Evolutionary conservation across 371 early-diverging fungal species (phyloP).

Genomic region (Rhizopus sp.): DNA sequence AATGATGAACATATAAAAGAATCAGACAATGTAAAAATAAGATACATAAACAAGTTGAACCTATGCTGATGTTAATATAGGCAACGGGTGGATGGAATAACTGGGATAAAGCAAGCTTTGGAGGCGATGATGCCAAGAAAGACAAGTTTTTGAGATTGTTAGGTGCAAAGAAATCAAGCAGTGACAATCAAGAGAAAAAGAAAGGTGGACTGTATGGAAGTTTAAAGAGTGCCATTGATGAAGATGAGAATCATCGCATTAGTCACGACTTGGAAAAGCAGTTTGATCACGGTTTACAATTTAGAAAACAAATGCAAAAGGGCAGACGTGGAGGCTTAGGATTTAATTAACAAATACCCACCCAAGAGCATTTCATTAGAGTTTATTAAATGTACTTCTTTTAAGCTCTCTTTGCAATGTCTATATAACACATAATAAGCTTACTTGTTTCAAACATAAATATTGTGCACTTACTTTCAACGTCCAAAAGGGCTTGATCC

Average conservation of each 20-base stretch:
- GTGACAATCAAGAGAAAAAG: conserved; percentile 16
- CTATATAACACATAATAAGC: conserved; percentile 11
- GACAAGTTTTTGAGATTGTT: conserved; percentile 50
- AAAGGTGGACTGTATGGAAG: conserved; percentile 46
- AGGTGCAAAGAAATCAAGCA: conserved; percentile 41
- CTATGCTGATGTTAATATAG: background rate
- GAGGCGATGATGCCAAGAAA: conserved; percentile 45
- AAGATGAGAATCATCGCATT: conserved; percentile 39
- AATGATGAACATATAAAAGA: background rate
- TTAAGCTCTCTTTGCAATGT: conserved; percentile 34
- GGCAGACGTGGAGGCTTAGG: conserved; percentile 55
- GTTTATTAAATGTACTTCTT: conserved; percentile 3
- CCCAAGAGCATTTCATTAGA: conserved; percentile 8
- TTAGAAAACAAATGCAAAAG: conserved; percentile 47
- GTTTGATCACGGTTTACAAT: conserved; percentile 47
- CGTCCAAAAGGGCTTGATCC: conserved; percentile 55
- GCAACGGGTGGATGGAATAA: conserved; percentile 45
- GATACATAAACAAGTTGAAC: background rate
- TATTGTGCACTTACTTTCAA: conserved; percentile 44
- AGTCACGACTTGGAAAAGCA: conserved; percentile 45
- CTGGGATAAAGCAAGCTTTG: conserved; percentile 53
- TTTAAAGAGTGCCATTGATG: conserved; percentile 48
- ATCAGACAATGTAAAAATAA: background rate
- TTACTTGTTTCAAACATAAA: background rate
- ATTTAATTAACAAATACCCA: conserved; percentile 22